Evolutionary conservation across 768 basidiomycete genomes (phyloP).

Genomic region (Dictyophora rubrovolvata): DNA sequence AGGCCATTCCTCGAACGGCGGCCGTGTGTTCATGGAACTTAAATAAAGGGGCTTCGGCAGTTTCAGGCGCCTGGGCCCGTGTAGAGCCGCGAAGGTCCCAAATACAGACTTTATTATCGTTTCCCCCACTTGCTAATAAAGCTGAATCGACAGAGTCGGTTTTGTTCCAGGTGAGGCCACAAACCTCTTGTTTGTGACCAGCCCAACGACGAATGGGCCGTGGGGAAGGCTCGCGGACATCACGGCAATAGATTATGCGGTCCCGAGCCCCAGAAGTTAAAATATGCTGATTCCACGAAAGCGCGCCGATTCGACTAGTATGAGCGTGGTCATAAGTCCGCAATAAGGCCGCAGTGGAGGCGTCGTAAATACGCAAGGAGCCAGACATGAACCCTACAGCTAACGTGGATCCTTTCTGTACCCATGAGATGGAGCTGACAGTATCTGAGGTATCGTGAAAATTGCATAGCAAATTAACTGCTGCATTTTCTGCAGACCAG

Average conservation of each 20-base stretch:
- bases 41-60: slow-evolving; percentile 65
- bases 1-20: slow-evolving; percentile 95
- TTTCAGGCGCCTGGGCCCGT: slow-evolving; percentile 16
- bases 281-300: slow-evolving; percentile 88
- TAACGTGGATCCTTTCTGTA: slow-evolving; percentile 80
- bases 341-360: slow-evolving; percentile 57
- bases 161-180: slow-evolving; percentile 86
- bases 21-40: slow-evolving; percentile 96
- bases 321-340: slow-evolving; percentile 84
- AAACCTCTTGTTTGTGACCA: slow-evolving; percentile 88
- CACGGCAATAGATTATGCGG: slow-evolving; percentile 82
- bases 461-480: slow-evolving; percentile 87
- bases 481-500: slow-evolving; percentile 92
- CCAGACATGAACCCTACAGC: slow-evolving; percentile 92
- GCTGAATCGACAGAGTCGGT: slow-evolving; percentile 35
- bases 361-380: slow-evolving; percentile 88
- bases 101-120: slow-evolving; percentile 98
- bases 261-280: slow-evolving; percentile 89
- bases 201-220: slow-evolving; percentile 63
- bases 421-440: slow-evolving; percentile 88
- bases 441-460: slow-evolving; percentile 51
- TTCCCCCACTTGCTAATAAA: slow-evolving; percentile 84
- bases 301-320: slow-evolving; percentile 78
- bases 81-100: slow-evolving; percentile 74
- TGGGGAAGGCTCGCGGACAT: slow-evolving; percentile 65